phyloP scores from a whole-genome alignment of 345 rosid genomes.

The Citrus cavaleriei region DNA sequence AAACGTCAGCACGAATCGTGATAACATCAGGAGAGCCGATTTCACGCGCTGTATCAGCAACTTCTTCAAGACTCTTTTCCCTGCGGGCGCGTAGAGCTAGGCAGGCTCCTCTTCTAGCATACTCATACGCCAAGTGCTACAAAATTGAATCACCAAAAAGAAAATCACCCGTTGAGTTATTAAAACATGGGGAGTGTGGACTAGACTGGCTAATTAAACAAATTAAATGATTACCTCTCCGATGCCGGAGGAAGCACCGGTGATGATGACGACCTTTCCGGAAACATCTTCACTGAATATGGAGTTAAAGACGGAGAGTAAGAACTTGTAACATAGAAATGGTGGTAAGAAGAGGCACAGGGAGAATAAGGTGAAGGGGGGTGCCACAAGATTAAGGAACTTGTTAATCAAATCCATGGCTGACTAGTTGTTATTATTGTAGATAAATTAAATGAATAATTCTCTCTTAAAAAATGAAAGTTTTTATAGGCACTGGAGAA shows the following conservation, averaged over 20 bases:
- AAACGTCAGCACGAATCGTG: slow-evolving; percentile 41
- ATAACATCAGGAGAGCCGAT: slow-evolving; percentile 53
- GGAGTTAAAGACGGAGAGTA: slow-evolving; percentile 25
- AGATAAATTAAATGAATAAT: too few relatives aligned
- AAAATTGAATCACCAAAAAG: not conserved
- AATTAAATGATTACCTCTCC: slow-evolving; percentile 45
- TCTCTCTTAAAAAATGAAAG: not conserved
- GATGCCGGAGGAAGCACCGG: slow-evolving; percentile 68
- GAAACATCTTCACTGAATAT: slow-evolving; percentile 37
- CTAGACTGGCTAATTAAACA: not conserved
- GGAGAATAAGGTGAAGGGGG: slow-evolving; percentile 46
- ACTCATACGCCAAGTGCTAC: slow-evolving; percentile 58
- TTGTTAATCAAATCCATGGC: slow-evolving; percentile 42
- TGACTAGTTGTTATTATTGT: not conserved
- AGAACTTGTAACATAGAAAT: slow-evolving; percentile 34
- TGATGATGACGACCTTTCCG: slow-evolving; percentile 56
- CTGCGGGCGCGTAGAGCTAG: slow-evolving; percentile 46
- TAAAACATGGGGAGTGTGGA: not conserved
- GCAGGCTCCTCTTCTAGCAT: slow-evolving; percentile 52
- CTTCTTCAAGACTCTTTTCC: slow-evolving; percentile 35
- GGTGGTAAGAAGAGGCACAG: slow-evolving; percentile 49
- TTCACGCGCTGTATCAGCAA: slow-evolving; percentile 41
- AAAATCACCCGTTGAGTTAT: not conserved
- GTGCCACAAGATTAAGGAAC: slow-evolving; percentile 45
- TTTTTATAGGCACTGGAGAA: not conserved